A percentile compares a stretch with the other conserved stretches of the same genome.
Conservation (phyloP, 352 stramenopile species). For the Globisporangium nagaii region DNA sequence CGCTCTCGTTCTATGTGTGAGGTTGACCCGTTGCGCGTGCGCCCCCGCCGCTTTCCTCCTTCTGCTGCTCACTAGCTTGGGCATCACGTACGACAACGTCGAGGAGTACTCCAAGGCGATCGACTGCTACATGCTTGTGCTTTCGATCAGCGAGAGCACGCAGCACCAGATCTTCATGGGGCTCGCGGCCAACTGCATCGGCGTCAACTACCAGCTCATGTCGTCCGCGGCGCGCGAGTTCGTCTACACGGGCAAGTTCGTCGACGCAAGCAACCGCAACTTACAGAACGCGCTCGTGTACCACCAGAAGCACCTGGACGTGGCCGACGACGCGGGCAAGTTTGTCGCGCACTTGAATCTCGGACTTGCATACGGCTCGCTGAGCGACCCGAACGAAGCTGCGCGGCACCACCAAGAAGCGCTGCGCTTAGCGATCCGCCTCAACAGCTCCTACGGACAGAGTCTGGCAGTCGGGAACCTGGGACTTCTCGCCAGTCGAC, state of each 20-base stretch:
- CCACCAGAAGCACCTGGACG: conserved; percentile 74
- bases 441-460: conserved; percentile 83
- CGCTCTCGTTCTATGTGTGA: too few species aligned
- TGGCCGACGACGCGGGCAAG: conserved; percentile 77
- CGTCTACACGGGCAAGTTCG: conserved; percentile 71
- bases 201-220: conserved; percentile 82
- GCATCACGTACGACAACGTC: conserved; percentile 86
- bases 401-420: conserved; percentile 85
- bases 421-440: conserved; percentile 75
- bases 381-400: conserved; percentile 61
- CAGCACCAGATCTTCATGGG: conserved; percentile 70
- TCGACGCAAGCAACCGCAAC: conserved; percentile 37
- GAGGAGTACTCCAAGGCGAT: conserved; percentile 80
- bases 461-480: conserved; percentile 86
- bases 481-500: conserved; percentile 75
- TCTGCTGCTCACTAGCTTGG: too few species aligned
- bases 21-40: too few species aligned
- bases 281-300: conserved; percentile 52
- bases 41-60: too few species aligned
- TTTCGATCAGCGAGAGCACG: conserved; percentile 81
- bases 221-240: conserved; percentile 53
- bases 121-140: conserved; percentile 80
- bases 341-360: conserved; percentile 87
- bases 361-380: conserved; percentile 66
- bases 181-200: conserved; percentile 85